Conservation (phyloP, 2,329 filamentous ascomycete species). For the Monosporascus sp. region DNA sequence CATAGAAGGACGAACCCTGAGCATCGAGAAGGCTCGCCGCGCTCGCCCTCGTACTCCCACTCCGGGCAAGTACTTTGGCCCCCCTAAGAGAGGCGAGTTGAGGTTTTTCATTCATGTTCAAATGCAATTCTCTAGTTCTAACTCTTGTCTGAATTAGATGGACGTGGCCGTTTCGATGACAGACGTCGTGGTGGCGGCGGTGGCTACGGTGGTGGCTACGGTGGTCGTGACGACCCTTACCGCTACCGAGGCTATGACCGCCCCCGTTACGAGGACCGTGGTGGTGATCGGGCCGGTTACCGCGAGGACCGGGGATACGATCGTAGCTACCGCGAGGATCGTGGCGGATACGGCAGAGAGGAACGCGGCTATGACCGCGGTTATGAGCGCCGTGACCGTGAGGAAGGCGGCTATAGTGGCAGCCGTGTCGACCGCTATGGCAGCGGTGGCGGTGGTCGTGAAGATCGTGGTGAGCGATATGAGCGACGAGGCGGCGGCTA, state of each 20-base stretch:
- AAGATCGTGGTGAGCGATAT: constrained; percentile 6
- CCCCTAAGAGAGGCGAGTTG: constrained; percentile 87
- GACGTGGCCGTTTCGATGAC: constrained; percentile 38
- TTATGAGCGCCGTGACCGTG: constrained; percentile 46
- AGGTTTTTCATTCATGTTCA: background rate
- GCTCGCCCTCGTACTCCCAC: constrained; percentile 92
- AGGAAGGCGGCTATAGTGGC: constrained; percentile 16
- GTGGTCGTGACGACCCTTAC: constrained; percentile 53
- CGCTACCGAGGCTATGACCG: constrained; percentile 46
- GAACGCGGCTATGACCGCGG: constrained; percentile 42
- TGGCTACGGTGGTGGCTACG: constrained; percentile 38
- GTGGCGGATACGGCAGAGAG: constrained; percentile 29
- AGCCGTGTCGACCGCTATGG: constrained; percentile 25
- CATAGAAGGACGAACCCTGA: constrained; percentile 90
- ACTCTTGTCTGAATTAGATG: constrained; percentile 25
- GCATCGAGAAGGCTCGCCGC: constrained; percentile 97
- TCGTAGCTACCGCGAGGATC: constrained; percentile 33
- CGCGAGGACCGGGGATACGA: constrained; percentile 39
- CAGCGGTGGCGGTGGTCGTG: constrained; percentile 9
- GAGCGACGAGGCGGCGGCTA: constrained; percentile 21
- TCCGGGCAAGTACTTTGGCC: constrained; percentile 97
- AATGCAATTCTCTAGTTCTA: constrained; percentile 9
- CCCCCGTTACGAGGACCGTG: constrained; percentile 34
- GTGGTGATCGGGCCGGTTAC: constrained; percentile 36
- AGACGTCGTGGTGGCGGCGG: constrained; percentile 41